Evolutionary conservation across 2,329 filamentous ascomycete genomes (phyloP), one percentile per base, ranked within the genome.

Genomic region (Trematosphaeria pertusa): DNA sequence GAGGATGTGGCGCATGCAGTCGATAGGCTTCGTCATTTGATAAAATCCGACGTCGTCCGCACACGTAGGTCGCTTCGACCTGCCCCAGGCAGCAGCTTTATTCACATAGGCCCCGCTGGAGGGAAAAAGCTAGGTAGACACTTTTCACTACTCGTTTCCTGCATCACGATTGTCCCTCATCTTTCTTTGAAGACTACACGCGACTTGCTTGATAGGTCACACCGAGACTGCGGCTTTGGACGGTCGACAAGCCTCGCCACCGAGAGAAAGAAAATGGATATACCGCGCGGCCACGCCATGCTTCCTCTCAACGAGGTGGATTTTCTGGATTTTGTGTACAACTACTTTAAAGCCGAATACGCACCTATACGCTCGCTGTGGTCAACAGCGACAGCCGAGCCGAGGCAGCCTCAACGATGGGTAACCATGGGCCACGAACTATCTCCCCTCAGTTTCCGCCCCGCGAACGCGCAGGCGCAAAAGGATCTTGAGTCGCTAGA

Each of bases 311-410:
- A 53, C 18, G 67, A 69, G 37, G 38, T 46, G 5, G 69, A 72
- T 36, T 64, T 72, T 21, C 46, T 68, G 5, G 67, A 70, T 35
- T 72, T 72, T 38, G 47, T 70, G 6, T 67, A 52, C 52, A 71
- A 70, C 37, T 72, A 72, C 42, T 71, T 62, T 59, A 72, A 70
- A 48, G 67, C 67, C 12, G 69, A 72, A 58, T 72, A 72, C 36
- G 58, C 63, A 2, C 69, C 69, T 3, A 70, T 72, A 9, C 61
- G 67, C 17, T 70, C 65, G 6, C 60, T 72, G 36, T 72, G 65
- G 61, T 59, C 57, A 0, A 72, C 69, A 15, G 67, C 69, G 24
- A 64, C 66, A 4, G 69, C 69, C 2, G 57, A 64, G 1, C 69
- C 69, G 4, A 52, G 53, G 15, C 61, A 67, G 33, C 50, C 61